phyloP scores from a whole-genome alignment of 108 stramenopile species.

The Stephanodiscus triporus region DNA sequence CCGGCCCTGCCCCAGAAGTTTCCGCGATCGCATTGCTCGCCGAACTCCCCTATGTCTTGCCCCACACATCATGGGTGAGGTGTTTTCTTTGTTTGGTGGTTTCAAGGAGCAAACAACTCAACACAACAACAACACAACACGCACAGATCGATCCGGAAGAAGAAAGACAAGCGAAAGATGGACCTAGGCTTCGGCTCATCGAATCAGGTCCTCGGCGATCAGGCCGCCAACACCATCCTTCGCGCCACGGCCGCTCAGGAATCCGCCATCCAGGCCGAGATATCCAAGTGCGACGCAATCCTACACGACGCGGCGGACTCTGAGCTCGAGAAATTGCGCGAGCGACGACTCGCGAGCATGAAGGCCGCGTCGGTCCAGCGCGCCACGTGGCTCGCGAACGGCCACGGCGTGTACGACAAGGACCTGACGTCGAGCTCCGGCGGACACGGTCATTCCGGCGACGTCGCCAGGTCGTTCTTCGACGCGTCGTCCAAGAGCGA shows the following conservation, averaged over 20 bases:
- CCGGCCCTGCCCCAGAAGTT: no score
- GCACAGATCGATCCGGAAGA: no score
- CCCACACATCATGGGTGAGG: no score
- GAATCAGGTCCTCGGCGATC: slow-evolving; percentile 77
- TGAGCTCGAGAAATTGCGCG: slow-evolving; percentile 88
- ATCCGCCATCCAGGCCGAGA: slow-evolving; percentile 60
- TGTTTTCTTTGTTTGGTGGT: no score
- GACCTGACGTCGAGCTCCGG: slow-evolving; percentile 62
- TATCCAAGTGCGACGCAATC: slow-evolving; percentile 78
- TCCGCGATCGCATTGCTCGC: no score
- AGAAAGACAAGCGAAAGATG: slow-evolving; percentile 47
- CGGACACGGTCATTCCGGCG: slow-evolving; percentile 51
- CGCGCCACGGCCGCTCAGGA: slow-evolving; percentile 69
- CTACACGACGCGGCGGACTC: slow-evolving; percentile 82
- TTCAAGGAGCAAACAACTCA: no score
- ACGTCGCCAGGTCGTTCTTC: slow-evolving; percentile 90
- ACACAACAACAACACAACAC: no score
- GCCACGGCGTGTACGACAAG: slow-evolving; percentile 91
- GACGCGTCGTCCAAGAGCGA: slow-evolving; percentile 81
- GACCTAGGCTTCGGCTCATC: slow-evolving; percentile 83
- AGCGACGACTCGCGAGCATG: slow-evolving; percentile 77
- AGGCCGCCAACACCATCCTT: slow-evolving; percentile 61
- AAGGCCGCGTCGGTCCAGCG: slow-evolving; percentile 69
- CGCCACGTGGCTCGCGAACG: slow-evolving; percentile 68
- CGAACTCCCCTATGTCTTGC: no score